Conservation (phyloP, 139 green algal genomes). For the Ulvella scutata region DNA sequence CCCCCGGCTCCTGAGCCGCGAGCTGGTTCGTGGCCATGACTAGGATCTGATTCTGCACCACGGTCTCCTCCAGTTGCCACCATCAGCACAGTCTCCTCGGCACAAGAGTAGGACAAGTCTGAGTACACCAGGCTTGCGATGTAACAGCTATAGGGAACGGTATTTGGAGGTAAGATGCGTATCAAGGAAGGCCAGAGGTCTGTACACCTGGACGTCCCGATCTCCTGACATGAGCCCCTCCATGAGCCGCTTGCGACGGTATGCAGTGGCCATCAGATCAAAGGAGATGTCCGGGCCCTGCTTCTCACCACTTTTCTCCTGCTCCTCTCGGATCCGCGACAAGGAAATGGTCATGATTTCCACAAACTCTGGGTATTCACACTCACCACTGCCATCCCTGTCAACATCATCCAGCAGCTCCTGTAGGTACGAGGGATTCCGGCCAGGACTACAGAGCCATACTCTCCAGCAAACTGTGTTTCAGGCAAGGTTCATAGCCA, state of each 20-base stretch:
- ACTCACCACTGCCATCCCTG: conserved; percentile 26
- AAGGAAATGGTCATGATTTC: conserved; percentile 8
- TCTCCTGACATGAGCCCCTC: conserved; percentile 47
- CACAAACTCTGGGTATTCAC: conserved; percentile 15
- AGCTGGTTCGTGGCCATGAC: background rate
- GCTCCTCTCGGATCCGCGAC: background rate
- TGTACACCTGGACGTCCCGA: conserved; percentile 23
- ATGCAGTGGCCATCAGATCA: conserved; percentile 43
- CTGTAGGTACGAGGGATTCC: conserved; percentile 7
- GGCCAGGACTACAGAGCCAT: too few species aligned
- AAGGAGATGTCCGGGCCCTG: conserved; percentile 16
- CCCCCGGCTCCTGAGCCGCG: background rate
- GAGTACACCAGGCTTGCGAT: too few species aligned
- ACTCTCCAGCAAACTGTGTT: too few species aligned
- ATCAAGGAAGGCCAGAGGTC: too few species aligned
- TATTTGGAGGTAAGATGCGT: too few species aligned
- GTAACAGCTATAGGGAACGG: too few species aligned
- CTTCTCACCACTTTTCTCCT: background rate
- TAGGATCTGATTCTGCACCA: conserved; percentile 4
- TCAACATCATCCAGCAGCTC: conserved; percentile 48
- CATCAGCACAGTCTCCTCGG: too few species aligned
- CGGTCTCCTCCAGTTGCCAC: too few species aligned
- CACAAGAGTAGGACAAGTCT: too few species aligned
- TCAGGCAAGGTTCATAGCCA: too few species aligned
- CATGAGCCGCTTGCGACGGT: conserved; percentile 54